Conservation (phyloP, 805 yeast species). For the Saturnispora gosingensis region DNA sequence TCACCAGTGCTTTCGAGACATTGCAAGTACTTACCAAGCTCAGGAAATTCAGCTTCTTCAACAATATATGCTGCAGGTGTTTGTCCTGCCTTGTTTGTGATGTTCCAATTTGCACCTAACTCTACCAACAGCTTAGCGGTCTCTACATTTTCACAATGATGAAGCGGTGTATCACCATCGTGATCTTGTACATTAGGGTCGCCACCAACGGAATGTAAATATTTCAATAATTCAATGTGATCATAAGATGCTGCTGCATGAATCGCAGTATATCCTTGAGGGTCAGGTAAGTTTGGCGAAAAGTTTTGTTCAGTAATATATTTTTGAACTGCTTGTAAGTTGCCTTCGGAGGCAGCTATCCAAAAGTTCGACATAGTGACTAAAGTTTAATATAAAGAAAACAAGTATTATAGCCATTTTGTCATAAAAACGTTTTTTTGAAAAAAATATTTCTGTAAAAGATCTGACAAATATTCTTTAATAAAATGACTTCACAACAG, state of each 20-base stretch:
- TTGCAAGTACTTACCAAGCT: conserved; percentile 53
- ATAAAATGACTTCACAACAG: conserved; percentile 3
- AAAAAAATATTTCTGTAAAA: background rate
- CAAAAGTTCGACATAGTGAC: conserved; percentile 52
- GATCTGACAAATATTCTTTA: background rate
- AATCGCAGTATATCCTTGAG: conserved; percentile 91
- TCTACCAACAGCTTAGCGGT: conserved; percentile 60
- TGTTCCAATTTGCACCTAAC: conserved; percentile 53
- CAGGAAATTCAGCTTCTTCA: conserved; percentile 82
- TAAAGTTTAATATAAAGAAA: background rate
- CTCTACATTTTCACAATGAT: conserved; percentile 67
- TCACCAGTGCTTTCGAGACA: conserved; percentile 6
- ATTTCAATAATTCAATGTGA: conserved; percentile 55
- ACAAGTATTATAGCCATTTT: background rate
- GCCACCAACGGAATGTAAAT: conserved; percentile 54
- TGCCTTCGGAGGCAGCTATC: conserved; percentile 91
- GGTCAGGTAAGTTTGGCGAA: conserved; percentile 70
- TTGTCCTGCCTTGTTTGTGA: conserved; percentile 63
- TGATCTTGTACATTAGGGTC: conserved; percentile 72
- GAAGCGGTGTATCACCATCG: conserved; percentile 95
- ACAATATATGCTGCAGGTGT: conserved; percentile 67
- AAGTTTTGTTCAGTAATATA: conserved; percentile 41
- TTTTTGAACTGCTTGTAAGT: conserved; percentile 46
- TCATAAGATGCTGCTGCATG: conserved; percentile 98
- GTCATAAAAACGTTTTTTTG: background rate